Base-by-base conservation (phyloP, 2,329 filamentous ascomycete species). In the Claviceps purpurea region DNA sequence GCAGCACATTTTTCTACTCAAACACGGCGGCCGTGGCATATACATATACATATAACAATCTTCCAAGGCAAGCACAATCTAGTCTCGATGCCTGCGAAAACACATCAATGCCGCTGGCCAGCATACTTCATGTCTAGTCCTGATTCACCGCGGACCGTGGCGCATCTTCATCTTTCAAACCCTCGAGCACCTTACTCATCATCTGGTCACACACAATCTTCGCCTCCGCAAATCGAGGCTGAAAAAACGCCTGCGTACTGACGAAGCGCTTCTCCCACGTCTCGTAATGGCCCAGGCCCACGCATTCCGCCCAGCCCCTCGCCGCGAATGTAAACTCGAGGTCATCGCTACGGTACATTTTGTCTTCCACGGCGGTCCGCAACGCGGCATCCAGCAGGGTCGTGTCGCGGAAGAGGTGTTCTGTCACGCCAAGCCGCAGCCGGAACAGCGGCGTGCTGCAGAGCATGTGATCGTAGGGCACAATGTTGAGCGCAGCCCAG, bases 401-500 rank as follows among this genome's bases (percentile, higher is more conserved):
- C 18, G 80, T 76, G 62, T 90, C 89, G 57, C 89, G 84, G 73
- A 96, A 98, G 40, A 98, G 76, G 65, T 95, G 91, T 70, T 98
- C 93, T 1, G 90, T 91, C n/a, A 96, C 94, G 52, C 93, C 93
- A 38, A 98, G 79, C 81, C 93, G 96, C 57, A 98, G 81, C 49
- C 93, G 86, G 74, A 98, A 98, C 47, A 97, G 80, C 72, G 93
- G 93, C 41, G 93, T 98, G 51, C 89, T 95, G 73, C 93, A 98
- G 59, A 98, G 94, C 90, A 98, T 98, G 73, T 98, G 94, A 69
- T 98, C 91, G 68, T 98, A 98, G 0, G 93, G 93, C 47, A 94
- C 86, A 61, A 96, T 98, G 38, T 83, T 86, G 46, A 97, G 77
- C 59, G 88, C 87, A 64, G 87, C 93, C 93, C 93, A 98, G 70